Conservation (phyloP, 225 moss, liverwort and hornwort species). For the Climacium dendroides region DNA sequence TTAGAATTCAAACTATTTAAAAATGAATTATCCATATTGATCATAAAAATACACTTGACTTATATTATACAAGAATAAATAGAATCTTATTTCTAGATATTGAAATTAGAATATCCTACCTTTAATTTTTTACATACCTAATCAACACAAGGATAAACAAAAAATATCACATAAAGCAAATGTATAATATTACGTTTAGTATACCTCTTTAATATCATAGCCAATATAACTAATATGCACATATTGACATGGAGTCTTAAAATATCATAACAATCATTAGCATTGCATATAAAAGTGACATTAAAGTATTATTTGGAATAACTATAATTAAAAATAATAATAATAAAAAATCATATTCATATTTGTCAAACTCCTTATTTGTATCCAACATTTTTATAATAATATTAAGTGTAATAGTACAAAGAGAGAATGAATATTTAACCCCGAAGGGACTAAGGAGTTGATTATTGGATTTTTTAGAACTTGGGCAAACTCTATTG, state of each 20-base stretch:
- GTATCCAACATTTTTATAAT: neutral
- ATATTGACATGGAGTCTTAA: neutral
- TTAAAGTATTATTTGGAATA: neutral
- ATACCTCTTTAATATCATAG: neutral
- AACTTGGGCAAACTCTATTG: neutral
- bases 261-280: neutral
- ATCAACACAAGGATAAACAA: neutral
- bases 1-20: neutral
- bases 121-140: neutral
- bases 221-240: no score
- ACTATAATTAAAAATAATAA: neutral
- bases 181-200: neutral
- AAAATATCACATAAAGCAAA: neutral
- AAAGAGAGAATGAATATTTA: neutral
- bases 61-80: neutral
- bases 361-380: neutral
- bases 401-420: neutral
- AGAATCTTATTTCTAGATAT: neutral
- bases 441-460: no score
- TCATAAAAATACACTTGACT: neutral
- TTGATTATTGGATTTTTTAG: accelerated
- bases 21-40: neutral
- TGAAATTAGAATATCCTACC: neutral
- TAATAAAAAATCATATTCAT: no score
- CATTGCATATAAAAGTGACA: neutral